Conservation (phyloP, 306 rosid genomes). For the Ceratonia siliqua region DNA sequence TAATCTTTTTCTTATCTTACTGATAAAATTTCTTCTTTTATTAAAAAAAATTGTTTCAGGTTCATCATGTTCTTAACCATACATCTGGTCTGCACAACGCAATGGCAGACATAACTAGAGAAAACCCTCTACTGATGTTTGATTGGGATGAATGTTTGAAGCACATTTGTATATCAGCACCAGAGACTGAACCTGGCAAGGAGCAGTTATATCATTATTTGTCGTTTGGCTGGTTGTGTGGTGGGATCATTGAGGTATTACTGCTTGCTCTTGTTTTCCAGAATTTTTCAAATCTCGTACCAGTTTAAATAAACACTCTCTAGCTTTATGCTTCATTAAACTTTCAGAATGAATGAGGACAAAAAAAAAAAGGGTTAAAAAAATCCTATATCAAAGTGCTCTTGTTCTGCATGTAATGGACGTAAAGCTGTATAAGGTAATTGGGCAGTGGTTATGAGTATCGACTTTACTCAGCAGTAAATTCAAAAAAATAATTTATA, state of each 20-base stretch:
- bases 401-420: not conserved
- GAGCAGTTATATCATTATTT: conserved; percentile 86
- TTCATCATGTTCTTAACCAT: conserved; percentile 96
- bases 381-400: not conserved
- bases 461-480: not conserved
- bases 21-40: not conserved
- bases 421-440: conserved; percentile 22
- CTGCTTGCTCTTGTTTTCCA: conserved; percentile 24
- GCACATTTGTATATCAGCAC: conserved; percentile 56
- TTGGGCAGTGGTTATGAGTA: conserved; percentile 1
- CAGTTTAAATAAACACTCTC: conserved; percentile 3
- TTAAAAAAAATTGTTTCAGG: conserved; percentile 45
- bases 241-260: conserved; percentile 92
- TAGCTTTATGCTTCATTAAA: conserved; percentile 5
- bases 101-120: conserved; percentile 51
- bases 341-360: conserved; percentile 17
- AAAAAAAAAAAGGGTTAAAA: not conserved
- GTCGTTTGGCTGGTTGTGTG: conserved; percentile 93
- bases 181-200: conserved; percentile 92
- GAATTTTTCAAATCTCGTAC: not conserved
- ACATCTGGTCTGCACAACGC: conserved; percentile 98
- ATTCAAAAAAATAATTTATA: too few relatives aligned
- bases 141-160: conserved; percentile 94
- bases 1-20: not conserved
- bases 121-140: conserved; percentile 64